Evolutionary conservation across 352 stramenopile genomes (phyloP).

Genomic region (Pythium guiyangense): DNA sequence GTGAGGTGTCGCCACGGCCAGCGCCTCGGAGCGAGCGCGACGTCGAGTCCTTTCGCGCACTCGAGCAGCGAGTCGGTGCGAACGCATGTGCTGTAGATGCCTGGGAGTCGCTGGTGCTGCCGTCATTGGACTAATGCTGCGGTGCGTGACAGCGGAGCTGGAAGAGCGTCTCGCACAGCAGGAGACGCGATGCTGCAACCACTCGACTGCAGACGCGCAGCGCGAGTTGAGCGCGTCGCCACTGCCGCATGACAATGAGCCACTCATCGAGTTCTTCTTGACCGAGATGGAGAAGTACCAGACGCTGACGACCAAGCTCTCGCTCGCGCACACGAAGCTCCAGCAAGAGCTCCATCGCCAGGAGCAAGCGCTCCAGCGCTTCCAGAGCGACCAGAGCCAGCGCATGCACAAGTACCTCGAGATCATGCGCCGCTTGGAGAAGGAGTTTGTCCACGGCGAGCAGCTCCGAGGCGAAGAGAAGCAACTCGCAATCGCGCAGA

Average conservation of each 20-base stretch:
- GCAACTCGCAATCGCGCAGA: constrained; percentile 18
- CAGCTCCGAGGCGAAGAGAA: constrained; percentile 33
- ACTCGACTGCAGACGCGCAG: not conserved
- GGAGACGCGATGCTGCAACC: constrained; percentile 19
- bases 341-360: constrained; percentile 25
- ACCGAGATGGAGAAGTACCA: constrained; percentile 48
- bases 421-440: constrained; percentile 35
- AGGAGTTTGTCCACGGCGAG: constrained; percentile 26
- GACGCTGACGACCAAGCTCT: constrained; percentile 21
- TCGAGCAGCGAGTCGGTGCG: constrained; percentile 12
- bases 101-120: not conserved
- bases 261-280: constrained; percentile 42
- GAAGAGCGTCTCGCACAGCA: constrained; percentile 27
- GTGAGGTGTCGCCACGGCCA: not conserved
- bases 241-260: constrained; percentile 17
- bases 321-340: constrained; percentile 18
- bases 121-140: no score
- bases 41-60: not conserved
- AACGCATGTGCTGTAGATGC: no score
- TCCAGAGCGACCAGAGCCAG: constrained; percentile 24
- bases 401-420: constrained; percentile 30
- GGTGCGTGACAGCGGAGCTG: constrained; percentile 15
- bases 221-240: no score
- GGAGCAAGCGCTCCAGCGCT: constrained; percentile 19
- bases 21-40: not conserved